Base-by-base conservation (phyloP, 208 protist species). In the Trypanosoma caninum region DNA sequence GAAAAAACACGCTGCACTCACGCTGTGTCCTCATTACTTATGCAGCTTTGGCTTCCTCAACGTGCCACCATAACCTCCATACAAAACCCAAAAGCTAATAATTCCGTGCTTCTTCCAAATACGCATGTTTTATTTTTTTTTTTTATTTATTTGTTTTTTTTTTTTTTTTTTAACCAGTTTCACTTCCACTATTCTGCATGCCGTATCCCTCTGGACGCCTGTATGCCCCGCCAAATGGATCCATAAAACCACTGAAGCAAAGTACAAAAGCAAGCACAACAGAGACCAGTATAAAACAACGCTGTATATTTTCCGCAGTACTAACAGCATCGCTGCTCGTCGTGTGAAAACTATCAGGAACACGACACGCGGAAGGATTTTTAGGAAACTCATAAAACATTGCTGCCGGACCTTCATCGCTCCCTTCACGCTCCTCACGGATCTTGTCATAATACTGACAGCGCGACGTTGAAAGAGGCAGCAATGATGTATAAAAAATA, bases 371-470 rank as follows among this genome's bases (percentile, higher is more conserved):
- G 31, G 70, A 20, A 4, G 78, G 66, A 51, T 56, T 80, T 38
- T 75, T 81, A 0, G 79, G 63, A 53, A 91, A 88, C 31, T 84
- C 80, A 10, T 64, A 37, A 54, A 88, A 91, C 74, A 91, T 84
- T 13, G 59, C 56, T 5, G 66, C 70, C 0, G 78, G 69, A 4
- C 78, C 75, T 6, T 69, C 68, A 25, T 88, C 78, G 42, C 78
- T 84, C 10, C 60, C 51, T 16, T 88, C 78, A 11, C 76, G 60
- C 37, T 82, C 62, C 51, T 84, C 31, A 16, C 74, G 64, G 27
- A 91, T 22, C 28, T 54, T 54, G 9, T 54, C 48, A 16, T 54
- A 38, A 31, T 40, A 54, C 48, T 13, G 3, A 38, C 48, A 30
- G 41, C 41, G 35, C 40, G 34, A 52, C 59, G 57, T 35, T 34